Evolutionary conservation across 164 flowering plant genomes (phyloP).

Genomic region (Santalum album): DNA sequence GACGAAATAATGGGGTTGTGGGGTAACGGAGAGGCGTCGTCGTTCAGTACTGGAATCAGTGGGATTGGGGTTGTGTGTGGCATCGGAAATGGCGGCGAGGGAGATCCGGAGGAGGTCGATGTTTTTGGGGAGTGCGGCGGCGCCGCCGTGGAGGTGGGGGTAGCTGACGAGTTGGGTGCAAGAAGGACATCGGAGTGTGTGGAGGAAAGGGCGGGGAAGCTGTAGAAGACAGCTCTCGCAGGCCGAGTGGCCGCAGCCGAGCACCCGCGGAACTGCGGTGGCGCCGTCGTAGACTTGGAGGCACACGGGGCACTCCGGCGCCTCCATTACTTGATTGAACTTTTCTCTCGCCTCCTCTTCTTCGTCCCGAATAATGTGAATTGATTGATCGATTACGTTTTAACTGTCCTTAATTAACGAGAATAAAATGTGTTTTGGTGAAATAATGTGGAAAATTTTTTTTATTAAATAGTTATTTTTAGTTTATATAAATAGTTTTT

Average conservation of each 20-base stretch:
- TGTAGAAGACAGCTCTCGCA: slow-evolving; percentile 61
- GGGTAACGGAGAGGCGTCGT: slow-evolving; percentile 27
- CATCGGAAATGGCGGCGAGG: no score
- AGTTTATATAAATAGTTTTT: no score
- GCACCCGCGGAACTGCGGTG: slow-evolving; percentile 61
- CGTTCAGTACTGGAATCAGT: no score
- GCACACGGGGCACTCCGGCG: slow-evolving; percentile 93
- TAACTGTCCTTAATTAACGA: no score
- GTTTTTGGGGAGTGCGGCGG: slow-evolving; percentile 82
- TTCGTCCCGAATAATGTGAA: no score
- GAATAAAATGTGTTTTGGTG: no score
- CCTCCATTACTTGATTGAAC: slow-evolving; percentile 22
- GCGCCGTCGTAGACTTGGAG: slow-evolving; percentile 48
- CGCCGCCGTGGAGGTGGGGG: slow-evolving; percentile 39
- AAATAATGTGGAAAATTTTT: no score
- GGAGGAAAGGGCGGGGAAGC: slow-evolving; percentile 46
- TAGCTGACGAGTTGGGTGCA: slow-evolving; percentile 64
- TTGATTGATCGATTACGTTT: no score
- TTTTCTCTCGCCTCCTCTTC: no score
- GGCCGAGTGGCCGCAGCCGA: slow-evolving; percentile 79
- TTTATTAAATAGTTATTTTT: no score
- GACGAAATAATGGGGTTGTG: slow-evolving; percentile 12
- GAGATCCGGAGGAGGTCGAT: slow-evolving; percentile 59
- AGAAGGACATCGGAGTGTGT: slow-evolving; percentile 71
- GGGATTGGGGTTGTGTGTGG: no score